Evolutionary conservation across 257 asterid genomes (phyloP), one percentile per base, ranked within the genome.

Genomic region (Agastache rugosa): DNA sequence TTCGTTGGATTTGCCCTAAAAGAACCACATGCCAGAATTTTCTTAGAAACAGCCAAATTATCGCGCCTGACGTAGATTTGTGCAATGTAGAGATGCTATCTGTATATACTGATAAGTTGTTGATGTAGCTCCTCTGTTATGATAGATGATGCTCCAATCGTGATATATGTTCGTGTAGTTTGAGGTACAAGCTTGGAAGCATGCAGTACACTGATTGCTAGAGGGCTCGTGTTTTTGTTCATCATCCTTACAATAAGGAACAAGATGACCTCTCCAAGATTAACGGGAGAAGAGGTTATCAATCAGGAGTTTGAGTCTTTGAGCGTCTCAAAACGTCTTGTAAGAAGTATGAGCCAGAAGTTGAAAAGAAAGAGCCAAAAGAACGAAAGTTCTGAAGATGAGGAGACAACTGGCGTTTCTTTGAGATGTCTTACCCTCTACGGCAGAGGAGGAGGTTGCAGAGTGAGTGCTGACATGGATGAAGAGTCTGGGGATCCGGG

Each of bases 381-480:
- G 76, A 85, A 41, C 6, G 90, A 80, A 53, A 82, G 80, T 61
- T 85, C 78, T 50, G 93, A 85, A n/a, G 96, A 87, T 23, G 91
- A 80, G 19, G 89, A 89, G 22, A 59, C 72, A 4, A 81, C 73
- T 60, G 87, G 94, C 4, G 84, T 88, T 48, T 90, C 97, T 23
- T 73, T 89, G 79, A 82, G 93, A 78, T 95, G 99, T 63, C 98
- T 95, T 56, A 63, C 90, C 22, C 77, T 92, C 27, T 90, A 89
- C 23, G 83, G 91, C 22, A 83, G 97, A 75, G 96, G 92, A 63
- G 96, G 98, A 47, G 99, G 98, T 63, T 95, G 99, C 89, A 92
- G 85, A 87, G 98, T 95, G 35, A 90, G 92, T 62, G 98, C 96
- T 44, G 97, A 95, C 67, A 88, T 84, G 23, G 84, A 92, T 11